Evolutionary conservation across 2,329 filamentous ascomycete genomes (phyloP).

Genomic region (Plectosphaerella plurivora): DNA sequence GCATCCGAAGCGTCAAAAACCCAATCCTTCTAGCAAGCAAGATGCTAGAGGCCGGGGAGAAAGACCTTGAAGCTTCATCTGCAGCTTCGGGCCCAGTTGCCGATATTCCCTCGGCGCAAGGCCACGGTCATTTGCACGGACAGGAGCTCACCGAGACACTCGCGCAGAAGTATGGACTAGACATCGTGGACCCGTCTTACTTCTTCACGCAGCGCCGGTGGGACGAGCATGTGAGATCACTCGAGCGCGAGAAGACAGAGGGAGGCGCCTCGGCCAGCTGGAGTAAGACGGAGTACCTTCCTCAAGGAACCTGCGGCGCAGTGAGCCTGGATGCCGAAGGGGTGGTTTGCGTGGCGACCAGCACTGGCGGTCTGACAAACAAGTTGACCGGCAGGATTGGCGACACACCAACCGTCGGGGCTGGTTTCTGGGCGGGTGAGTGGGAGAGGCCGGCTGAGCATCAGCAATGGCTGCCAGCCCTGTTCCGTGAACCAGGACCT

Average conservation of each 20-base stretch:
- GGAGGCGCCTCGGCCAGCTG: conserved; percentile 39
- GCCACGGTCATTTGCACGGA: conserved; percentile 68
- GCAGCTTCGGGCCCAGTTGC: neutral
- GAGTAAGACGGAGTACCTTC: conserved; percentile 62
- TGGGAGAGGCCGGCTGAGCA: conserved; percentile 43
- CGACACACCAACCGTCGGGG: conserved; percentile 78
- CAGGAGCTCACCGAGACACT: conserved; percentile 49
- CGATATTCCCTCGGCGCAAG: conserved; percentile 54
- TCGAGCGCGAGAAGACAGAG: conserved; percentile 41
- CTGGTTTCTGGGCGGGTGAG: conserved; percentile 87
- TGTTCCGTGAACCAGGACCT: neutral
- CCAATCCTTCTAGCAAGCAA: conserved; percentile 70
- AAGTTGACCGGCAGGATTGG: conserved; percentile 82
- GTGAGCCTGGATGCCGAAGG: conserved; percentile 77
- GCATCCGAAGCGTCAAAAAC: conserved; percentile 70
- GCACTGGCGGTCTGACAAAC: conserved; percentile 78
- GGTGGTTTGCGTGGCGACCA: conserved; percentile 63
- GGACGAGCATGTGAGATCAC: conserved; percentile 68
- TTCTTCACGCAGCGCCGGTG: conserved; percentile 76
- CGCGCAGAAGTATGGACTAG: conserved; percentile 63
- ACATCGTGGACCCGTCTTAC: conserved; percentile 65
- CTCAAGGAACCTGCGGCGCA: conserved; percentile 80
- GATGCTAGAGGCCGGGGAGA: conserved; percentile 64
- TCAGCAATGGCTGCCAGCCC: no score
- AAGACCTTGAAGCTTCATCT: conserved; percentile 36